phyloP scores from a whole-genome alignment of 2,329 filamentous ascomycete genomes.

The Hypoxylon sp. region DNA sequence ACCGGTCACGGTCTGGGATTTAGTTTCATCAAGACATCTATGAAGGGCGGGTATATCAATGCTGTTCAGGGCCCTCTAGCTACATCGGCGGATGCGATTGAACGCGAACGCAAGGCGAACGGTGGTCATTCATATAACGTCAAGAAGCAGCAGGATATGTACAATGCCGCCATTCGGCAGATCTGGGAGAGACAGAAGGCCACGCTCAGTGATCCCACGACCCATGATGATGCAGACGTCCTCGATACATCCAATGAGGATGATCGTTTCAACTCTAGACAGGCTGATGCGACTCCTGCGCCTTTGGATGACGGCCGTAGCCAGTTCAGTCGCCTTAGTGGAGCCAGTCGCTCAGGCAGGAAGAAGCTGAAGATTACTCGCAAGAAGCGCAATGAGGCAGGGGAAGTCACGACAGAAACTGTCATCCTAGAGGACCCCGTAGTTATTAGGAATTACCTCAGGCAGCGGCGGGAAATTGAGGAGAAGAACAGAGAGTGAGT shows the following conservation, averaged over 20 bases:
- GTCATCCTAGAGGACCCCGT: conserved; percentile 81
- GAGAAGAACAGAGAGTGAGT: conserved; percentile 81
- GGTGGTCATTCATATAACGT: conserved; percentile 98
- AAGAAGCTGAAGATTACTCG: conserved; percentile 82
- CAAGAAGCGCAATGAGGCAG: conserved; percentile 72
- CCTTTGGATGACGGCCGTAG: conserved; percentile 82
- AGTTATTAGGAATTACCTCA: conserved; percentile 91
- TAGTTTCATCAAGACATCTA: conserved; percentile 97
- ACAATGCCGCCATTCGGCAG: conserved; percentile 89
- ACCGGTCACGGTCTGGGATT: conserved; percentile 94
- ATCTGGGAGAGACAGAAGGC: conserved; percentile 93
- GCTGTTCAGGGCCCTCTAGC: conserved; percentile 78
- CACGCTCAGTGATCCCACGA: conserved; percentile 79
- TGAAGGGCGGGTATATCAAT: conserved; percentile 96
- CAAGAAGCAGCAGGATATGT: conserved; percentile 90
- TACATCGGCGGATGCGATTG: conserved; percentile 85
- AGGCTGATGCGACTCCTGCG: conserved; percentile 77
- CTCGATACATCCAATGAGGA: conserved; percentile 72
- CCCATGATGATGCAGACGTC: conserved; percentile 75
- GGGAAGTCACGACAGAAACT: conserved; percentile 72
- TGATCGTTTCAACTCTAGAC: conserved; percentile 80
- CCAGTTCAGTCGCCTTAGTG: conserved; percentile 81
- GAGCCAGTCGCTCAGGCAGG: conserved; percentile 75
- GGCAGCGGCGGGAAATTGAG: conserved; percentile 79
- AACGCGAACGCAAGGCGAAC: conserved; percentile 88